A percentile compares a stretch with the other conserved stretches of the same genome.
Evolutionary conservation across 2,329 filamentous ascomycete genomes (phyloP).

Genomic region (Cytospora piceae): DNA sequence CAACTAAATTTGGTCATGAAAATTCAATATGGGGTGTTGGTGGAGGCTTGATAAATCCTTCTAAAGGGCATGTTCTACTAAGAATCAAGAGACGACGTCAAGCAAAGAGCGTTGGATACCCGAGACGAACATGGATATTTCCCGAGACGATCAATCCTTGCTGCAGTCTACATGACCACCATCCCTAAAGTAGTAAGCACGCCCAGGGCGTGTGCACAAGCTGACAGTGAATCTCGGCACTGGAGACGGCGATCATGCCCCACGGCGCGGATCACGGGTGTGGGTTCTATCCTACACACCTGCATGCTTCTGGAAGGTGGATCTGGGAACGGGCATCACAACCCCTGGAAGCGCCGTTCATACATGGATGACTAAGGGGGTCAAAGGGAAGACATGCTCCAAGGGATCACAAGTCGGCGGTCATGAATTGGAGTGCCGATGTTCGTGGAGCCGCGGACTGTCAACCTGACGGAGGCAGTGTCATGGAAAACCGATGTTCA

Average conservation of each 20-base stretch:
- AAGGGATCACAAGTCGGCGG: constrained; percentile 10
- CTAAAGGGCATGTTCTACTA: neutral
- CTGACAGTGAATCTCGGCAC: neutral
- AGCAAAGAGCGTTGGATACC: neutral
- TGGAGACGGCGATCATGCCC: constrained; percentile 12
- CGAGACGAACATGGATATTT: constrained; percentile 20
- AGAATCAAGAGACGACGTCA: constrained; percentile 2
- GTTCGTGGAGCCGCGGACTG: constrained; percentile 1
- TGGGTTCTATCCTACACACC: constrained; percentile 12
- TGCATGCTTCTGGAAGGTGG: constrained; percentile 28
- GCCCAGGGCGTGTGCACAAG: neutral
- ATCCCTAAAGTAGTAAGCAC: neutral
- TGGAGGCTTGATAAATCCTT: neutral
- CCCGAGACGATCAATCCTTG: constrained; percentile 11
- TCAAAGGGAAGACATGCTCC: constrained; percentile 3
- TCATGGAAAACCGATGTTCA: constrained; percentile 20
- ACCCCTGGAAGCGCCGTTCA: constrained; percentile 16
- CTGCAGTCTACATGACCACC: neutral
- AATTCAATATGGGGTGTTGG: neutral
- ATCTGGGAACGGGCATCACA: constrained; percentile 10
- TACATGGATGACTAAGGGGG: constrained; percentile 11
- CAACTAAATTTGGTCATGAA: neutral
- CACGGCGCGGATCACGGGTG: neutral
- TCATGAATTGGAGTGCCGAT: constrained; percentile 15
- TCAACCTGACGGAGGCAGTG: constrained; percentile 9